These are phyloP conservation scores for Solanum piurae DNA, from an alignment of 257 asterid species.

Conservation along the genomic window DNA sequence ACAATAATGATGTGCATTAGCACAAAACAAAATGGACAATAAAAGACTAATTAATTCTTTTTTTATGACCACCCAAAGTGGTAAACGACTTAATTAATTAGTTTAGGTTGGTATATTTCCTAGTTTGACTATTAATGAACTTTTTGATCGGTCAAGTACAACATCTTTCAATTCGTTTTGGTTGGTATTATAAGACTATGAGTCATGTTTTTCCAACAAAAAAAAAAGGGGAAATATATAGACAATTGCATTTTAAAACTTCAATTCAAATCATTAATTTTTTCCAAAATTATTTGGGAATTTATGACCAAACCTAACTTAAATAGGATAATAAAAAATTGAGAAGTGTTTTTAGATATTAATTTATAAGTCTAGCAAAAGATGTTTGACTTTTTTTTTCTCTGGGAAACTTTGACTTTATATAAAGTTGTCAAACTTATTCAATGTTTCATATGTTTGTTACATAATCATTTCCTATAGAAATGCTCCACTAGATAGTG, in stretches of 20 bases:
- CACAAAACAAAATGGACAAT: background rate
- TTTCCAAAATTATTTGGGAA: background rate
- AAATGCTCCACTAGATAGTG: background rate
- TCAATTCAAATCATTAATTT: background rate
- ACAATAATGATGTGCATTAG: background rate
- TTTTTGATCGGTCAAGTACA: background rate
- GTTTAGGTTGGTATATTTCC: background rate
- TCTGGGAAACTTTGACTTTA: background rate
- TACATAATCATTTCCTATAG: background rate
- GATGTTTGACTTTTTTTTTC: background rate
- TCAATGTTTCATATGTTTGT: background rate
- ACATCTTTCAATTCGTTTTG: background rate
- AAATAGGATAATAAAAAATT: background rate
- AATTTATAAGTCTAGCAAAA: background rate
- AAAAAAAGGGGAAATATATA: too few relatives aligned
- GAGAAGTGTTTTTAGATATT: background rate
- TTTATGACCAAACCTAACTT: background rate
- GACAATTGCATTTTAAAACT: background rate
- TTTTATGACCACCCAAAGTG: background rate
- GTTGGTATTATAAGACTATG: background rate
- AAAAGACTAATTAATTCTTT: background rate
- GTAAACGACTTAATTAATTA: background rate
- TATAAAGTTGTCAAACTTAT: background rate
- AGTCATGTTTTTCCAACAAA: background rate
- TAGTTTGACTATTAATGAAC: background rate